phyloP scores from a whole-genome alignment of 129 eudicot genomes.

The Centella asiatica region DNA sequence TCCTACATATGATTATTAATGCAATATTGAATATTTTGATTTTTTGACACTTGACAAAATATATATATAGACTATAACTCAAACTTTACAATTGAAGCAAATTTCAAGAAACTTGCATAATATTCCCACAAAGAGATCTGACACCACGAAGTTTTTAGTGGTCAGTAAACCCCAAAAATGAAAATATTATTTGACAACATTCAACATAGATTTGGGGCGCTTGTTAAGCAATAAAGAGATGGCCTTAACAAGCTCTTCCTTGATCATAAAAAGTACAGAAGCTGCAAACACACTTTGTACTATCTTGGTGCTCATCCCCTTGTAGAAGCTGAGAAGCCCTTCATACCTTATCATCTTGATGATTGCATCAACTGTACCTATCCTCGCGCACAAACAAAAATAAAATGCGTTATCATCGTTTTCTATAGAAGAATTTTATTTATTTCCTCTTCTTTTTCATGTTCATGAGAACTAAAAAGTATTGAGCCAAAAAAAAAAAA shows the following conservation, averaged over 20 bases:
- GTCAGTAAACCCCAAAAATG: background rate
- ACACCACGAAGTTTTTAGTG: background rate
- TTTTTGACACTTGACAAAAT: too few species aligned
- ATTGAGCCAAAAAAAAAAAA: too few species aligned
- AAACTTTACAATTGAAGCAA: too few species aligned
- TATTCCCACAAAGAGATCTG: background rate
- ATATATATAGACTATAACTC: too few species aligned
- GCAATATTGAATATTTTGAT: too few species aligned
- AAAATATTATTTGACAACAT: slow-evolving; percentile 11
- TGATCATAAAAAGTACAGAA: slow-evolving; percentile 89
- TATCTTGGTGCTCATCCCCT: slow-evolving; percentile 97
- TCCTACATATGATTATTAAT: too few species aligned
- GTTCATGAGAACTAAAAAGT: too few species aligned
- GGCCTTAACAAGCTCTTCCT: slow-evolving; percentile 89
- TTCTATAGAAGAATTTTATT: too few species aligned
- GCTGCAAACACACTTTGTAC: slow-evolving; percentile 99
- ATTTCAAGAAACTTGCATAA: too few species aligned
- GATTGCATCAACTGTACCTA: slow-evolving; percentile 90
- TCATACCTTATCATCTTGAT: slow-evolving; percentile 85
- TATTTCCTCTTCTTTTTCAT: too few species aligned
- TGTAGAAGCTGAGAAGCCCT: slow-evolving; percentile 77
- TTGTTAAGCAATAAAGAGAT: slow-evolving; percentile 30
- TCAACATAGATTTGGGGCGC: slow-evolving; percentile 26
- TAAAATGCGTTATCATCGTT: background rate
- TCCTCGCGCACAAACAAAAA: background rate